Conservation (phyloP, 495 filamentous ascomycete species). For the Penicillium samsonianum region DNA sequence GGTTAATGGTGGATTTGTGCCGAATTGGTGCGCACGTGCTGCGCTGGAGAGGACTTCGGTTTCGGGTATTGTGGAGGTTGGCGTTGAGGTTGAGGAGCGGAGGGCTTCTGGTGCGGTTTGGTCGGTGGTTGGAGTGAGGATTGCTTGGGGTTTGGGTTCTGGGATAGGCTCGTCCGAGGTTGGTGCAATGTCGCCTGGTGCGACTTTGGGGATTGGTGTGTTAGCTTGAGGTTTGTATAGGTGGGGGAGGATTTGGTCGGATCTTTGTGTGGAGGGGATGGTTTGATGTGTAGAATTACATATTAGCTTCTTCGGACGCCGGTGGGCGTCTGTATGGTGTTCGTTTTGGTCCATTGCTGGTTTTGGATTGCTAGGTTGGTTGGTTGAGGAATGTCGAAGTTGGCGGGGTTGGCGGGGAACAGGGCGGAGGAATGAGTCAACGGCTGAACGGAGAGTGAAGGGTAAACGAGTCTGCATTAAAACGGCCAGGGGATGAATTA, state of each 20-base stretch:
- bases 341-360: conserved; percentile 21
- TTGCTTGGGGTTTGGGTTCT: conserved; percentile 59
- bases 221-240: conserved; percentile 19
- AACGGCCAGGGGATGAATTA: not conserved
- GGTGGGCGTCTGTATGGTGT: conserved; percentile 10
- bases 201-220: conserved; percentile 33
- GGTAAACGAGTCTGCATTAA: not conserved
- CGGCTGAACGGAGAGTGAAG: conserved; percentile 1
- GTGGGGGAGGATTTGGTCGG: not conserved
- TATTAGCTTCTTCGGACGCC: conserved; percentile 49
- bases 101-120: conserved; percentile 22
- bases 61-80: conserved; percentile 37
- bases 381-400: conserved; percentile 14
- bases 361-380: not conserved
- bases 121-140: conserved; percentile 32
- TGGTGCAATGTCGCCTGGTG: conserved; percentile 44
- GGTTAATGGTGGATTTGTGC: conserved; percentile 47
- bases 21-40: conserved; percentile 50
- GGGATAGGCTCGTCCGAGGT: conserved; percentile 20
- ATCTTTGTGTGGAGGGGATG: not conserved
- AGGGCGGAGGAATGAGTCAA: conserved; percentile 27
- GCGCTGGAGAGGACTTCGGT: conserved; percentile 40
- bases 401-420: conserved; percentile 24
- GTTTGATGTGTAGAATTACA: conserved; percentile 30
- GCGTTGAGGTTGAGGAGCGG: conserved; percentile 40